phyloP scores from a whole-genome alignment of 2,329 filamentous ascomycete species.

The Fusarium sp. region DNA sequence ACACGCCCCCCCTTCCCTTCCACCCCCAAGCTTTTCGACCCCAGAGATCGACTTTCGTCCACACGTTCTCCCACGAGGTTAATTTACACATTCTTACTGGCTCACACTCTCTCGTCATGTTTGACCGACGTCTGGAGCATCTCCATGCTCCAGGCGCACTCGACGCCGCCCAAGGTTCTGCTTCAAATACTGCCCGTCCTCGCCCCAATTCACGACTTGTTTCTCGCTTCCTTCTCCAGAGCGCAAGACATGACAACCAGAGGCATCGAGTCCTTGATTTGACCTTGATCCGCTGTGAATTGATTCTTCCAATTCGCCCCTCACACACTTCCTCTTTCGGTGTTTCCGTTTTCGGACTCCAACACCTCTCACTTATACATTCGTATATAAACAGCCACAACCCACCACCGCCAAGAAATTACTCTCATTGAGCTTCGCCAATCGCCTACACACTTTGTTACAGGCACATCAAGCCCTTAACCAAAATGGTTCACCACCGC shows the following conservation, averaged over 20 bases:
- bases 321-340: constrained; percentile 18
- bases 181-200: constrained; percentile 44
- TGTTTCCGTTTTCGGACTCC: constrained; percentile 18
- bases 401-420: not conserved
- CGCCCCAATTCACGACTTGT: constrained; percentile 14
- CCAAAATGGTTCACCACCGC: constrained; percentile 45
- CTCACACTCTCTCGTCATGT: constrained; percentile 24
- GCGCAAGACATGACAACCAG: constrained; percentile 10
- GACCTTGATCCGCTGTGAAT: constrained; percentile 8
- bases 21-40: constrained; percentile 9
- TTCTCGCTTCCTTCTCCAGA: constrained; percentile 16
- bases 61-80: constrained; percentile 45
- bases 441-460: not conserved
- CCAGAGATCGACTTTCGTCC: constrained; percentile 40
- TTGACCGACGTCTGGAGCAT: constrained; percentile 27
- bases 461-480: constrained; percentile 11
- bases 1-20: constrained; percentile 6
- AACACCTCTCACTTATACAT: constrained; percentile 5
- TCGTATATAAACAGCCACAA: not conserved
- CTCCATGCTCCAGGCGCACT: constrained; percentile 25
- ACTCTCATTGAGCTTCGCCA: constrained; percentile 4
- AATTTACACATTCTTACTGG: constrained; percentile 39
- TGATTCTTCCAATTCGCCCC: constrained; percentile 19
- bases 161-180: constrained; percentile 20
- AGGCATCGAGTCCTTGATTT: constrained; percentile 19